Percentiles rank a stretch among this genome's conserved stretches.
These are phyloP conservation scores for Euphorbia pulcherrima DNA, from an alignment of 345 rosid species.

Conservation along the genomic window DNA sequence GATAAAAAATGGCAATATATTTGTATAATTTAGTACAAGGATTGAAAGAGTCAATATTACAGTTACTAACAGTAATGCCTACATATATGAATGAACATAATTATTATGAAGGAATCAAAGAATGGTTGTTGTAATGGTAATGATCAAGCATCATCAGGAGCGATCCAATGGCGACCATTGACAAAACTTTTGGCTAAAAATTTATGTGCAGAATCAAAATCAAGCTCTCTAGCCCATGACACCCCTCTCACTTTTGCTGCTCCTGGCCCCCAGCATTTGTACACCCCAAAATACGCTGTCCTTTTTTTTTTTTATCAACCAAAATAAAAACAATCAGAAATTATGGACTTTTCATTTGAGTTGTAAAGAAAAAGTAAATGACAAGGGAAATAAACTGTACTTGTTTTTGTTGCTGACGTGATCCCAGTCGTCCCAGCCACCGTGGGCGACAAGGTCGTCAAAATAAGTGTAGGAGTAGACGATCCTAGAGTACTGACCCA, in stretches of 20 bases:
- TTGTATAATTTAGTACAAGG: background rate
- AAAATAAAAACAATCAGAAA: too few relatives aligned
- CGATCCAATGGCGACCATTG: slow-evolving; percentile 92
- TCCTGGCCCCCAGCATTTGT: slow-evolving; percentile 86
- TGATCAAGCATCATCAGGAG: slow-evolving; percentile 56
- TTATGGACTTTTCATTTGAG: too few relatives aligned
- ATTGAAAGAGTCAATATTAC: background rate
- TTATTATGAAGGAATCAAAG: slow-evolving; percentile 16
- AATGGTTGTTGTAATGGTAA: slow-evolving; percentile 4
- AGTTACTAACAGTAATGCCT: background rate
- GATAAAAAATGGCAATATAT: background rate
- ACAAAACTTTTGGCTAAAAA: slow-evolving; percentile 86
- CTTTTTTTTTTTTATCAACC: slow-evolving; percentile 28
- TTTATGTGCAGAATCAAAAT: slow-evolving; percentile 70
- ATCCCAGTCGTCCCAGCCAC: slow-evolving; percentile 99
- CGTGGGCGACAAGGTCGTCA: slow-evolving; percentile 78
- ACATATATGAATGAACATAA: background rate
- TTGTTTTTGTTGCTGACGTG: slow-evolving; percentile 80
- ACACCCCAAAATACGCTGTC: slow-evolving; percentile 87
- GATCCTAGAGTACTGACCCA: slow-evolving; percentile 95
- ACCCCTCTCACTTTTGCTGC: slow-evolving; percentile 68
- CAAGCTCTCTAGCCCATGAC: slow-evolving; percentile 86
- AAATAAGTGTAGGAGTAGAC: slow-evolving; percentile 85
- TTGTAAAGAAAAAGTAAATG: too few relatives aligned
- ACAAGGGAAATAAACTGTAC: slow-evolving; percentile 26